Percentiles rank a stretch among this genome's conserved stretches.
These are phyloP conservation scores for Porogramme epimiltina DNA, from an alignment of 1,284 basidiomycete genomes.

Conservation along the genomic window DNA sequence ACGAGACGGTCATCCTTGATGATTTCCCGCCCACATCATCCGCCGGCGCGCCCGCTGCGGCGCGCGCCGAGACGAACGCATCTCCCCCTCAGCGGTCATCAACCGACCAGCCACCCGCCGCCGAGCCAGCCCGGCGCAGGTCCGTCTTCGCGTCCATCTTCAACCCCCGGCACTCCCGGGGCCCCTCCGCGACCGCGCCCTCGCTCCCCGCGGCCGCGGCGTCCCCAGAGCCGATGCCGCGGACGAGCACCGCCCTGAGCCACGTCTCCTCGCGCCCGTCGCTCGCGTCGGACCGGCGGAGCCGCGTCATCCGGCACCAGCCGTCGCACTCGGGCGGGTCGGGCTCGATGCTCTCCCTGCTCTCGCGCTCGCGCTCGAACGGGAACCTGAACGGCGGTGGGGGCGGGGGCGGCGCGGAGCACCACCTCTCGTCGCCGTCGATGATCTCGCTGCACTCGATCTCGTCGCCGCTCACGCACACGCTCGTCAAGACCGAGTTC, in stretches of 20 bases:
- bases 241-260: slow-evolving; percentile 18
- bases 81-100: slow-evolving; percentile 6
- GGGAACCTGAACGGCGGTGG: slow-evolving; percentile 25
- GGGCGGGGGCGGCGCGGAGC: not conserved
- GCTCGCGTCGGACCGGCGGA: slow-evolving; percentile 20
- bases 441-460: slow-evolving; percentile 48
- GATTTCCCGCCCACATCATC: slow-evolving; percentile 3
- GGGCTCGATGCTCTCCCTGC: slow-evolving; percentile 35
- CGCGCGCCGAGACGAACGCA: not conserved
- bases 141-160: slow-evolving; percentile 28
- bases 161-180: slow-evolving; percentile 25
- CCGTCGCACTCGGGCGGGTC: slow-evolving; percentile 35
- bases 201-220: slow-evolving; percentile 6
- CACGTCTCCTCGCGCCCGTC: slow-evolving; percentile 24
- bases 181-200: slow-evolving; percentile 4
- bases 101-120: slow-evolving; percentile 6
- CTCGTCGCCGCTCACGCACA: slow-evolving; percentile 52
- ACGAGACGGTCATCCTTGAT: slow-evolving; percentile 53
- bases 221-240: slow-evolving; percentile 9
- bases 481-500: slow-evolving; percentile 49
- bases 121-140: slow-evolving; percentile 15
- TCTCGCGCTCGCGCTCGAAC: slow-evolving; percentile 31
- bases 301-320: slow-evolving; percentile 22
- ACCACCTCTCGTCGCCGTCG: slow-evolving; percentile 42
- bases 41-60: not conserved